These are phyloP conservation scores for Coemansia reversa DNA, from an alignment of 192 early-diverging fungal genomes.

Conservation along the genomic window DNA sequence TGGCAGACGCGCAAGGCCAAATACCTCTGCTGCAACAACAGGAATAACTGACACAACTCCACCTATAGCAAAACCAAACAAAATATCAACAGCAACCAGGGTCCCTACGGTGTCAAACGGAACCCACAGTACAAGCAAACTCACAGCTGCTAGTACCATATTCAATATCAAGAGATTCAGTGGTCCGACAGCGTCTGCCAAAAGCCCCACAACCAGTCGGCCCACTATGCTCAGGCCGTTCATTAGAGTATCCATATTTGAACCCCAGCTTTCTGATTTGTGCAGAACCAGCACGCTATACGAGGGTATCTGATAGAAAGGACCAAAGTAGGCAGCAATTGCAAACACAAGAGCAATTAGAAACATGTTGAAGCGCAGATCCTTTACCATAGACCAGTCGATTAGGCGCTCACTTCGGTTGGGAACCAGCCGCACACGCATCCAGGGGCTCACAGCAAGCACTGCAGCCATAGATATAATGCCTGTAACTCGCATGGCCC, in stretches of 20 bases:
- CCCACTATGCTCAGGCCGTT: slow-evolving; percentile 50
- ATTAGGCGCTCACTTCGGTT: slow-evolving; percentile 34
- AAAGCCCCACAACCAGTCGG: slow-evolving; percentile 36
- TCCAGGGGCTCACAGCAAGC: slow-evolving; percentile 47
- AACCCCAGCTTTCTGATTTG: slow-evolving; percentile 49
- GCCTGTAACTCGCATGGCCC: slow-evolving; percentile 58
- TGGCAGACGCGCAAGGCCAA: slow-evolving; percentile 46
- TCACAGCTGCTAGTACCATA: slow-evolving; percentile 26
- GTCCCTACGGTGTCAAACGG: slow-evolving; percentile 40
- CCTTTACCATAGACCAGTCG: slow-evolving; percentile 44
- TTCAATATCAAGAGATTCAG: slow-evolving; percentile 43
- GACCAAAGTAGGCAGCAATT: slow-evolving; percentile 51
- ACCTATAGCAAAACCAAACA: slow-evolving; percentile 52
- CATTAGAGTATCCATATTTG: slow-evolving; percentile 54
- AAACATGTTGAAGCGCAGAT: slow-evolving; percentile 44
- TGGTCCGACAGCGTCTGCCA: slow-evolving; percentile 40
- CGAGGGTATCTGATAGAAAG: slow-evolving; percentile 51
- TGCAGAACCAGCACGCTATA: slow-evolving; percentile 50
- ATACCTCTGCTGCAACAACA: slow-evolving; percentile 45
- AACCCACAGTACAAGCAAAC: slow-evolving; percentile 47
- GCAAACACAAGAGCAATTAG: slow-evolving; percentile 38
- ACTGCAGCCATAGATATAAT: slow-evolving; percentile 44
- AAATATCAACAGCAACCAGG: slow-evolving; percentile 27
- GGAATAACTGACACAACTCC: slow-evolving; percentile 50
- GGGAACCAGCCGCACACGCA: slow-evolving; percentile 49